These are phyloP conservation scores for Imleria badia DNA, from an alignment of 768 basidiomycete species.

Conservation along the genomic window DNA sequence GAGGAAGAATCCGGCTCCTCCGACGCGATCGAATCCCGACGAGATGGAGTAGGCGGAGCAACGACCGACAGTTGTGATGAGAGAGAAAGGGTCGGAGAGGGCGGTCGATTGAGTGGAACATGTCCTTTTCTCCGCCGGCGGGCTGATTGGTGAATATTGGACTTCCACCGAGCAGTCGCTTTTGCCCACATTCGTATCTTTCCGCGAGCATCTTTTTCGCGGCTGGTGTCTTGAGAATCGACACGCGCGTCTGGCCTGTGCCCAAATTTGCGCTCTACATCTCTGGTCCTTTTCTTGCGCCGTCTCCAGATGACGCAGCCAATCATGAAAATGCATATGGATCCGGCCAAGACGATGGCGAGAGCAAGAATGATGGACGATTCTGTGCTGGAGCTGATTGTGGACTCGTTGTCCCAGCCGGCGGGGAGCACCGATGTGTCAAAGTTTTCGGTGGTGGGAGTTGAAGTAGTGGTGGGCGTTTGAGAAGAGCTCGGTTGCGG, in stretches of 20 bases:
- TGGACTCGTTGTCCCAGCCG: constrained; percentile 44
- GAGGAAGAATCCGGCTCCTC: constrained; percentile 3
- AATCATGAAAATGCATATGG: constrained; percentile 62
- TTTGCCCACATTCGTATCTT: constrained; percentile 63
- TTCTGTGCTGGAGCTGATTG: constrained; percentile 27
- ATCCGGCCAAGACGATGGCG: constrained; percentile 59
- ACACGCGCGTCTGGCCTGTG: constrained; percentile 25
- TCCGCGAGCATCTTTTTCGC: constrained; percentile 46
- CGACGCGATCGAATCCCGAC: constrained; percentile 28
- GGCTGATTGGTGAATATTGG: constrained; percentile 57
- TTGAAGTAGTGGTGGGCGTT: constrained; percentile 12
- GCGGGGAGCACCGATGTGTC: constrained; percentile 43
- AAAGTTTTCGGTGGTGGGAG: constrained; percentile 19
- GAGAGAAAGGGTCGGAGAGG: constrained; percentile 20
- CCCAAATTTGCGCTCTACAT: constrained; percentile 51
- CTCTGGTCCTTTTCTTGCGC: constrained; percentile 38
- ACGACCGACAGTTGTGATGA: constrained; percentile 6
- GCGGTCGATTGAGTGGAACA: constrained; percentile 4
- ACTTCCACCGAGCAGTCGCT: constrained; percentile 69
- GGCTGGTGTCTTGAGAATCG: constrained; percentile 29
- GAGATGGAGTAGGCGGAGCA: constrained; percentile 20
- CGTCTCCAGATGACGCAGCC: constrained; percentile 60
- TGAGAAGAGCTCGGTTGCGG: constrained; percentile 2
- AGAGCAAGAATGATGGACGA: constrained; percentile 54
- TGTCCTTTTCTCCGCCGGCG: constrained; percentile 48